Evolutionary conservation across 2,329 filamentous ascomycete genomes (phyloP), one percentile per base, ranked within the genome.

Genomic region (Coniochaeta sp.): DNA sequence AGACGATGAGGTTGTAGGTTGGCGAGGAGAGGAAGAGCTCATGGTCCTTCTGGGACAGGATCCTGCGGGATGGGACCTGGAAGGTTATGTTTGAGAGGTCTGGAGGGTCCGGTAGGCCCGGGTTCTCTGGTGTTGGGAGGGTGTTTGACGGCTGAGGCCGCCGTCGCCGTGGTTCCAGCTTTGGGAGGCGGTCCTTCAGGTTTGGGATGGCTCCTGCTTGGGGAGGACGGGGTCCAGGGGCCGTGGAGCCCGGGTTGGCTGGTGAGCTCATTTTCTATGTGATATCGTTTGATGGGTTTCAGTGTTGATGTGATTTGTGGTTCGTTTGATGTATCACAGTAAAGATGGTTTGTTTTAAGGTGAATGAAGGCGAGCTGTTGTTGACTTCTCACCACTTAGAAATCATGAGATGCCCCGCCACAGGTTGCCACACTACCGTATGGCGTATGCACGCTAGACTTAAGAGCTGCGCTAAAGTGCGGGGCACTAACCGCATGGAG

Each of bases 21-120:
- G 88, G 80, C 0, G 93, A 97, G 0, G 83, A 77, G 19, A 92
- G 81, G 68, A 98, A 99, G 4, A 91, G 76, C 19, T 90, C 81
- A 71, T 96, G 93, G 66, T 99, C 95, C 57, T 83, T 78, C 1
- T 80, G 79, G 3, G 92, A 93, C 14, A 99, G 77, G 58, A 99
- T 98, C 9, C 93, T 85, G 62, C 93, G 84, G 14, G 81, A 83
- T 0, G 95, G 95, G 6, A 77, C 77, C 61, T 79, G 77, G 77
- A 90, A 96, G 6, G 73, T 75, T 69, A 87, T 79, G 54, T 76
- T 79, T 58, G 82, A 80, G 44, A 81, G 78, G 63, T 86, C 81
- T 62, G 89, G 87, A 19, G 88, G 87, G 55, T 85, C 73, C 36
- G 91, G 86, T 9, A 97, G 81, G 43, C 80, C 71, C 56, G 92